Evolutionary conservation across 495 filamentous ascomycete genomes (phyloP), one percentile per base, ranked within the genome.

Genomic region (Bathelium albidoporum): DNA sequence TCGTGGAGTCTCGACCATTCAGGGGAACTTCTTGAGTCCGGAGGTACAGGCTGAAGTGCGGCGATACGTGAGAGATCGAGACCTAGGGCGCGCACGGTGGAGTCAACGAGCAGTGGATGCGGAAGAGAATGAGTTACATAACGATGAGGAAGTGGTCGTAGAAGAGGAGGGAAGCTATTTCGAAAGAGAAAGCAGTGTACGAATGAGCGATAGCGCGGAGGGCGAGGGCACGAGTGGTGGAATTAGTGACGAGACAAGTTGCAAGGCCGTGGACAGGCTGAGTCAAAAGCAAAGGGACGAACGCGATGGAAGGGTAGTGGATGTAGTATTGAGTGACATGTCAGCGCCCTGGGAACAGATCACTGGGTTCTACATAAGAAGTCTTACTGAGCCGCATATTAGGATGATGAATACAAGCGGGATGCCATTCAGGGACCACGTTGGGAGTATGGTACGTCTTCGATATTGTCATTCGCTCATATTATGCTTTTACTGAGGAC

Each of bases 381-480:
- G 85, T 78, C 81, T 97, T 80, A 94, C 85, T 91, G 82, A 91
- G 81, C 89, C 92, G 59, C 91, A 92, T 83, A 73, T 73, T 79
- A 98, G 94, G 94, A 88, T 98, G 90, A 96, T 96, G 91, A 97
- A 97, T 76, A 95, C 91, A 59, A 96, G 89, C 74, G 94, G 94
- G 43, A 86, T 90, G 64, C 73, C 71, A 20, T 90, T 95, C 73
- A 83, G 82, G 73, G 94, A 98, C 76, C 95, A 98, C 76, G 87
- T 85, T 31, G 90, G 90, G 36, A 96, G 91, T 76, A 98, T 98
- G 89, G 94, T 97, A 78, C 69, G 86, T 77, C 26, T 45, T 58
- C 18, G 62, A n/a, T 65, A 32, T 32, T 26, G n/a, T n/a, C 28
- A 2, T 18, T 34, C 2, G 31, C 59, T 2, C 1, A 43, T n/a